Conservation (phyloP, 495 filamentous ascomycete species). For the Thermochaetoides thermophila region DNA sequence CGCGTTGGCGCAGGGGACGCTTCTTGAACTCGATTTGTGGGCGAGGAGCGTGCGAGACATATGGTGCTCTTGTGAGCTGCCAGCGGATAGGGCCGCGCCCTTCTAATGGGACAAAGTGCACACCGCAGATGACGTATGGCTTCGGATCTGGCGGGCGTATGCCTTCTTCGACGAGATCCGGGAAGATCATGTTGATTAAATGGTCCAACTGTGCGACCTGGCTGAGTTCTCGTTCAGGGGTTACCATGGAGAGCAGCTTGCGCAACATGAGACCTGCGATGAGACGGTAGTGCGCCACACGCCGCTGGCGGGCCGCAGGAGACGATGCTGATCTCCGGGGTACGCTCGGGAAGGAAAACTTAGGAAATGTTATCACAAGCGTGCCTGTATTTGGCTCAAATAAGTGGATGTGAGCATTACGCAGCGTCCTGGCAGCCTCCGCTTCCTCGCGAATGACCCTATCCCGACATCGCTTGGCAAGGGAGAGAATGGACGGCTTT, state of each 20-base stretch:
- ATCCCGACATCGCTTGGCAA: constrained; percentile 27
- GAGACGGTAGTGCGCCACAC: constrained; percentile 18
- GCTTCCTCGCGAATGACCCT: constrained; percentile 19
- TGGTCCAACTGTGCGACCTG: constrained; percentile 19
- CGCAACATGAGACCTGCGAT: constrained; percentile 27
- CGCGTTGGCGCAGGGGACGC: constrained; percentile 3
- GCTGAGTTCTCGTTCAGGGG: constrained; percentile 20
- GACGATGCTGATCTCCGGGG: constrained; percentile 6
- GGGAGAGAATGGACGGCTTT: constrained; percentile 43
- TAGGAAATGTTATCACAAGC: constrained; percentile 25
- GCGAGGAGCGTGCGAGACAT: constrained; percentile 15
- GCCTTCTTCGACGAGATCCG: constrained; percentile 9
- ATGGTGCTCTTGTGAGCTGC: constrained; percentile 28
- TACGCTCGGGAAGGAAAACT: constrained; percentile 6
- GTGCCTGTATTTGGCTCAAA: constrained; percentile 30
- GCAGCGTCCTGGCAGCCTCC: constrained; percentile 19
- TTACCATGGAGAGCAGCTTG: constrained; percentile 24
- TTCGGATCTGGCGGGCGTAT: constrained; percentile 15
- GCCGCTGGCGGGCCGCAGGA: constrained; percentile 11
- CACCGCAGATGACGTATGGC: constrained; percentile 39
- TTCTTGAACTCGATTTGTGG: constrained; percentile 6
- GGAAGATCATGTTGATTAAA: constrained; percentile 24
- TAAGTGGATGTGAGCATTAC: constrained; percentile 18
- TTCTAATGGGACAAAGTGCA: constrained; percentile 36
- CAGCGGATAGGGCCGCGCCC: constrained; percentile 15